A percentile compares a stretch with the other conserved stretches of the same genome.
Conservation (phyloP, 805 yeast species). For the Ogataea philodendri region DNA sequence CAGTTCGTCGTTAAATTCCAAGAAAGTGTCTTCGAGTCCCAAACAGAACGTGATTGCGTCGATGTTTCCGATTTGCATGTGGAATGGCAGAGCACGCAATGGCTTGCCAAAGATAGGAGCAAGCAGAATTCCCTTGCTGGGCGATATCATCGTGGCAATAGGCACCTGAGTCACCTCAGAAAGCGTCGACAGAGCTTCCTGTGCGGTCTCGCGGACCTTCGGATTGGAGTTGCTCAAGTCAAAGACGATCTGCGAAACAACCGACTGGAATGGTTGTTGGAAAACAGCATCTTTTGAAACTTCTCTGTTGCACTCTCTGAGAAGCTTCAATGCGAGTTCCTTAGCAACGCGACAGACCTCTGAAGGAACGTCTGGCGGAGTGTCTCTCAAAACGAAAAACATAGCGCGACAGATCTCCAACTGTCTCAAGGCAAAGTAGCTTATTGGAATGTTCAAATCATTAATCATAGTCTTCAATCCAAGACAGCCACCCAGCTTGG, state of each 20-base stretch:
- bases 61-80: constrained; percentile 97
- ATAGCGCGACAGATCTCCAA: constrained; percentile 82
- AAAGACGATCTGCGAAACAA: constrained; percentile 86
- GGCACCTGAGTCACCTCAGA: constrained; percentile 70
- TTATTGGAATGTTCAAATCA: constrained; percentile 63
- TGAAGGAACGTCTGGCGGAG: constrained; percentile 83
- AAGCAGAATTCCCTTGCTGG: constrained; percentile 76
- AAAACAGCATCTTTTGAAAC: constrained; percentile 59
- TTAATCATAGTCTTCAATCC: constrained; percentile 75
- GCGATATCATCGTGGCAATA: constrained; percentile 70
- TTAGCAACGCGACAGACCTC: constrained; percentile 73
- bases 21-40: constrained; percentile 72
- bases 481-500: constrained; percentile 83
- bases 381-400: constrained; percentile 86
- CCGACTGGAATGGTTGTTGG: constrained; percentile 73
- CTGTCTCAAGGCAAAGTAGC: constrained; percentile 75
- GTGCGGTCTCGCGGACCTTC: constrained; percentile 79
- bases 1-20: constrained; percentile 85
- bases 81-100: constrained; percentile 91
- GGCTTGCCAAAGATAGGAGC: constrained; percentile 98
- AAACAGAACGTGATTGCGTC: constrained; percentile 95
- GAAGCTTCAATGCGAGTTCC: constrained; percentile 58
- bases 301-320: constrained; percentile 63
- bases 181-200: constrained; percentile 61
- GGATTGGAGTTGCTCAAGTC: constrained; percentile 89